Evolutionary conservation across 305 asterid species (phyloP).

Genomic region (Fraxinus latifolia): DNA sequence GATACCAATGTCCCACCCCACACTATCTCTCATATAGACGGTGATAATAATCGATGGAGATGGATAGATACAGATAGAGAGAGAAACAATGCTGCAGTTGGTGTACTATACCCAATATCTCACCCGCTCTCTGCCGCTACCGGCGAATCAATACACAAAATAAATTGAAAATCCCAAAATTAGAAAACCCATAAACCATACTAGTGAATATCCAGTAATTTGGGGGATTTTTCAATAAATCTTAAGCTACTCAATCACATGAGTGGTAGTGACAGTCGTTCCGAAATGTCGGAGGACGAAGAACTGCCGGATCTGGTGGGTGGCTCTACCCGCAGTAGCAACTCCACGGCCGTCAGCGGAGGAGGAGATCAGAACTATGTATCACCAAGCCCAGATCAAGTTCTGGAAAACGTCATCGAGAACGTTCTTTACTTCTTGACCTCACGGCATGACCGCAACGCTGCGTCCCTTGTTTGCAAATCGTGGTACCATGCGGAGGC

Average conservation of each 20-base stretch:
- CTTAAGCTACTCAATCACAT: constrained; percentile 9
- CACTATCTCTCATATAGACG: background rate
- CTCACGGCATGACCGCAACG: constrained; percentile 46
- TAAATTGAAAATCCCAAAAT: background rate
- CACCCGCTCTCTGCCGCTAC: background rate
- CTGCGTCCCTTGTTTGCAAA: constrained; percentile 47
- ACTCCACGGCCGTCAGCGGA: constrained; percentile 11
- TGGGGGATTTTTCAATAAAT: background rate
- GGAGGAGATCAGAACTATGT: constrained; percentile 20
- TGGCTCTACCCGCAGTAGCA: background rate
- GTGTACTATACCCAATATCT: background rate
- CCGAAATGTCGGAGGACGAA: constrained; percentile 48
- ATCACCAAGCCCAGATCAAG: constrained; percentile 42
- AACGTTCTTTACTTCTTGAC: constrained; percentile 46
- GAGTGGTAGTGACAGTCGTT: constrained; percentile 33
- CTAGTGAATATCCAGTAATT: background rate
- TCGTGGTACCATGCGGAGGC: constrained; percentile 51
- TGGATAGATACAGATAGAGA: background rate
- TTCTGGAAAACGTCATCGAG: constrained; percentile 48
- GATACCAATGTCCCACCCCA: background rate
- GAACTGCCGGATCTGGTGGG: constrained; percentile 15
- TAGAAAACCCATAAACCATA: background rate
- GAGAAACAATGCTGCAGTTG: background rate
- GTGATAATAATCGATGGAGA: background rate
- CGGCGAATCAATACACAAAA: background rate